Evolutionary conservation across 2,329 filamentous ascomycete species (phyloP), one percentile per base, ranked within the genome.

Genomic region (Aspergillus sp.): DNA sequence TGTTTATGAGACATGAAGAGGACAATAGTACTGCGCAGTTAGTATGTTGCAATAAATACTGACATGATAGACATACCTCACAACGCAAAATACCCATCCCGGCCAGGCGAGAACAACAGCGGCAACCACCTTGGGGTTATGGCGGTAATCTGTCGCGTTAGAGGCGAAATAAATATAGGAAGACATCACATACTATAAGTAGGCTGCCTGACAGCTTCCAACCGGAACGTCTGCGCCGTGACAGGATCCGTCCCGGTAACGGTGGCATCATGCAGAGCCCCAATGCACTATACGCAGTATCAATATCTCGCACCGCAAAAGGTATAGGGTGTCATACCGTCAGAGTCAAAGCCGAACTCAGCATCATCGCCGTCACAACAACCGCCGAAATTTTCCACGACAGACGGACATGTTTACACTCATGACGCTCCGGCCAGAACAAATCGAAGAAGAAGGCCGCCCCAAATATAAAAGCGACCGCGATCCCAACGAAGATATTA

Each of bases 381-480:
- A 84, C 68, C 0, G 80, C 79, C 60, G 77, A 82, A 11, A 80
- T 74, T 64, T 77, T 82, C 83, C 83, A 86, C 1, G 82, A 79
- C n/a, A 78, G 63, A 49, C 79, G 78, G 3, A 85, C 82, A 19
- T 73, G 67, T 19, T 60, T 66, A 4, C 74, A 78, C 60, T 86
- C 83, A 9, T 75, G 68, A 48, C 83, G 76, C 51, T 83, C 82
- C 0, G 83, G 83, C 81, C 82, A 86, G 72, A 85, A 84, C 3
- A 86, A 77, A 65, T 86, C 83, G 70, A 86, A 85, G 75, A 86
- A 85, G 74, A 86, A 86, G 0, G 79, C 83, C 0, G 79, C 78
- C 20, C 83, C 83, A 64, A 86, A 86, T 64, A 86, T 80, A 46
- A 79, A 82, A 13, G 83, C 83, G 8, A 85, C 79, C 17, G 79